Evolutionary conservation across 495 filamentous ascomycete genomes (phyloP), one percentile per base, ranked within the genome.

Genomic region (Podospora conica): DNA sequence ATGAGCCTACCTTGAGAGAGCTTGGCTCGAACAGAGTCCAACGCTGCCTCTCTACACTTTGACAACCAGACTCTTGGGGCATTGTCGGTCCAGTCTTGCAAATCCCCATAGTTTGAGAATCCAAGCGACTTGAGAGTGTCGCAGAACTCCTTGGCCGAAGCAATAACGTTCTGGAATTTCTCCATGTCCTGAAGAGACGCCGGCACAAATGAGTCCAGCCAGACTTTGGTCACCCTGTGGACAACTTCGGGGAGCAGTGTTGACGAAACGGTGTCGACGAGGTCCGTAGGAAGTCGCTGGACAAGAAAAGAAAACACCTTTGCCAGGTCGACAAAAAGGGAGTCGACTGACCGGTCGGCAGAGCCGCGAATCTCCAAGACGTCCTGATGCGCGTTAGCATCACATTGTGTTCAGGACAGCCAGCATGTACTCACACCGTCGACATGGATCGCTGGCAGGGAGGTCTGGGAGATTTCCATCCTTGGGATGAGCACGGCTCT

Each of bases 51-150:
- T 64, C 88, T 88, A 65, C 91, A 87, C 73, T 90, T 93, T n/a
- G 86, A 84, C 22, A 97, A 81, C 95, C 95, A 98, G 12, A 92
- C 83, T 23, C 85, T 84, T 6, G 94, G 89, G 8, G 89, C 90
- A 58, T 87, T 86, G 29, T 89, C 86, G 0, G 89, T 86, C 95
- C 95, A 98, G 53, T 91, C 88, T 10, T 86, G 80, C 62, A 98
- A 75, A 21, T 87, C 84, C 64, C 86, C 83, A 23, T 89, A 83
- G 21, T 90, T 90, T 25, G 83, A 82, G 86, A 91, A 92, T 0
- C 84, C 81, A 12, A 90, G 78, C 1, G 77, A 75, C 55, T 87
- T 84, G 12, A 97, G 75, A 3, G 75, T 81, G 9, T 79, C 75
- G 40, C 87, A 88, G 68, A 97, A 91, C 9, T 81, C 72, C 40